Evolutionary conservation across 345 rosid genomes (phyloP).

Genomic region (Corchorus capsularis): DNA sequence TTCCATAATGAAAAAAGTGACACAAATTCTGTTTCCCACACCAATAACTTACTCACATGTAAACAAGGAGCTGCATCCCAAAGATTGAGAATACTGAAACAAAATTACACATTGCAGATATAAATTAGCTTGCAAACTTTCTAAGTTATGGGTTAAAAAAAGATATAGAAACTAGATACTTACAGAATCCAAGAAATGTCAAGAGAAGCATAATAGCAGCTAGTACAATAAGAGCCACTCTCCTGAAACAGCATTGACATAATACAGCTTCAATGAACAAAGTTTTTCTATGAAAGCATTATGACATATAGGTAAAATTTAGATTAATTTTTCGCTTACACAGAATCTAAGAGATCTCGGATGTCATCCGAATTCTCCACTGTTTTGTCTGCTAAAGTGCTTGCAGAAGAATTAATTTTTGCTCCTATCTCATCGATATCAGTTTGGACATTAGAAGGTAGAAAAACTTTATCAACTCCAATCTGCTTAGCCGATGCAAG

Average conservation of each 20-base stretch:
- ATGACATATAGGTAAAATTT: neutral
- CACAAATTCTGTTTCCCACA: neutral
- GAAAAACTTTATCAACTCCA: constrained; percentile 64
- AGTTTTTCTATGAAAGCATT: neutral
- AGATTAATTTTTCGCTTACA: constrained; percentile 41
- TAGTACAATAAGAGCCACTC: constrained; percentile 58
- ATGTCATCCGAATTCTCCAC: constrained; percentile 58
- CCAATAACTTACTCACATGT: constrained; percentile 57
- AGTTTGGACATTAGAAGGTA: constrained; percentile 79
- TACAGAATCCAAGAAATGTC: constrained; percentile 81
- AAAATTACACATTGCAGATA: constrained; percentile 10
- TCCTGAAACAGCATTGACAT: constrained; percentile 49
- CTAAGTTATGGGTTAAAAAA: neutral
- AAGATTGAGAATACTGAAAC: constrained; percentile 73
- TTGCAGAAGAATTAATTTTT: constrained; percentile 59
- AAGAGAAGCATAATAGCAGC: constrained; percentile 79
- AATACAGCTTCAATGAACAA: neutral
- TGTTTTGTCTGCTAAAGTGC: constrained; percentile 52
- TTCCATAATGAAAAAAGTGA: neutral
- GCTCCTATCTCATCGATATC: constrained; percentile 79
- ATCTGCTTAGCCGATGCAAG: constrained; percentile 71
- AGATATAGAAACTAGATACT: constrained; percentile 26
- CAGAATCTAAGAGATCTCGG: constrained; percentile 63
- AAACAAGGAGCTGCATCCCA: constrained; percentile 75
- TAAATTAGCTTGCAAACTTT: neutral